Conservation (phyloP, 768 basidiomycete genomes). For the Agaricus subrufescens region DNA sequence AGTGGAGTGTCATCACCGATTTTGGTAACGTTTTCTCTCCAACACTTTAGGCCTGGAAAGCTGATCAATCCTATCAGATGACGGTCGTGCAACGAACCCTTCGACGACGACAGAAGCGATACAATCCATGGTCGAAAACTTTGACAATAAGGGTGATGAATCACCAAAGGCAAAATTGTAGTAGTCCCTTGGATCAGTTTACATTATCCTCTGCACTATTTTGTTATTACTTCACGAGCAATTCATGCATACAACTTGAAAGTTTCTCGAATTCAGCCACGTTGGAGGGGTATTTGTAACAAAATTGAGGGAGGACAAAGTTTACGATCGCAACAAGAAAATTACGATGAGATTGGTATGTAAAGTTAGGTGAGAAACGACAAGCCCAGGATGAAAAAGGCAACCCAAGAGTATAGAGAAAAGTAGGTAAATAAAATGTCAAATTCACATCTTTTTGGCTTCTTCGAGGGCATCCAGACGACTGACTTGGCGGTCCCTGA, state of each 20-base stretch:
- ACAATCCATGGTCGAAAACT: constrained; percentile 56
- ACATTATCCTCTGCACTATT: not conserved
- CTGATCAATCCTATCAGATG: constrained; percentile 39
- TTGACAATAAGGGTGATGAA: constrained; percentile 39
- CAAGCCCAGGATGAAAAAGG: too few relatives aligned
- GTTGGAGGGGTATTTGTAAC: too few relatives aligned
- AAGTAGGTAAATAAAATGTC: not conserved
- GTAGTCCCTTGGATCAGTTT: constrained; percentile 6
- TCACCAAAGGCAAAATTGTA: constrained; percentile 50
- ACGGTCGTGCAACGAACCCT: constrained; percentile 82
- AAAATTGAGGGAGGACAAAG: not conserved
- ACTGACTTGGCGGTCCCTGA: constrained; percentile 67
- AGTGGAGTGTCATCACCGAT: constrained; percentile 81
- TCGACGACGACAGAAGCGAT: constrained; percentile 69
- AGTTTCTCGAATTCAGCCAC: not conserved
- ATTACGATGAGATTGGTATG: too few relatives aligned
- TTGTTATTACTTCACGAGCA: too few relatives aligned
- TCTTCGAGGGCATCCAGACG: not conserved
- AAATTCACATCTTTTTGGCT: constrained; percentile 7
- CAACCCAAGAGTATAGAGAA: too few relatives aligned
- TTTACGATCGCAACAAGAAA: not conserved
- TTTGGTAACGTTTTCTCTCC: constrained; percentile 53
- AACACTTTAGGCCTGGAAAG: not conserved
- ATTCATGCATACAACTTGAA: not conserved
- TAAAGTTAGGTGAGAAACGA: too few relatives aligned